These are phyloP conservation scores for Carex parvula DNA, from an alignment of 176 grass and related monocot species.

Conservation along the genomic window DNA sequence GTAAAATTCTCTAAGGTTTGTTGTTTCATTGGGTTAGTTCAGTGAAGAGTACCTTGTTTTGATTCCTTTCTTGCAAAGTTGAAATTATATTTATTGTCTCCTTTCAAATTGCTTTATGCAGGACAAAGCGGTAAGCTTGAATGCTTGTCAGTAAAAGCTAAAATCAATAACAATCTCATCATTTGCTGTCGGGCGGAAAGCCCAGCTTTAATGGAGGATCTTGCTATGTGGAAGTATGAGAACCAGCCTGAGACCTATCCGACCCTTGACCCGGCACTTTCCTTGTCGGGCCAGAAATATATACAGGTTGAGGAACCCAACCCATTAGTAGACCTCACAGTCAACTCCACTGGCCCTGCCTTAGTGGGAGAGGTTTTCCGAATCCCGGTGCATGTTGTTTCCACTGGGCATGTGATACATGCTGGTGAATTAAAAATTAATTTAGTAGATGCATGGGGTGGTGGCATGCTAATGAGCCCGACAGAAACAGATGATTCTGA, in stretches of 20 bases:
- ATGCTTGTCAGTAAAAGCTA: conserved; percentile 67
- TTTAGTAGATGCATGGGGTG: conserved; percentile 88
- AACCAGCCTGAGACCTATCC: conserved; percentile 58
- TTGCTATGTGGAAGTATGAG: conserved; percentile 87
- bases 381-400: conserved; percentile 55
- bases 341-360: conserved; percentile 58
- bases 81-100: conserved; percentile 6
- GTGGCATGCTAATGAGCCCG: conserved; percentile 85
- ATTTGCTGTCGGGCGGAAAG: conserved; percentile 84
- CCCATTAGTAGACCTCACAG: conserved; percentile 64
- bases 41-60: background rate
- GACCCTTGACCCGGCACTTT: conserved; percentile 54
- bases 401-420: conserved; percentile 70
- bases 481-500: conserved; percentile 80
- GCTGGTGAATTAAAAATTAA: conserved; percentile 98
- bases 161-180: conserved; percentile 66
- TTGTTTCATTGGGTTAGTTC: background rate
- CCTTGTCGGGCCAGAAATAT: conserved; percentile 67
- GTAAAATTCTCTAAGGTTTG: background rate
- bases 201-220: conserved; percentile 86
- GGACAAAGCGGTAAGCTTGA: conserved; percentile 96
- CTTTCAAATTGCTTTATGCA: conserved; percentile 42
- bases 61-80: background rate
- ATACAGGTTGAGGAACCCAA: conserved; percentile 88
- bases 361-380: conserved; percentile 85